Conservation (phyloP, 371 early-diverging fungal species). For the Funneliformis caledonium region DNA sequence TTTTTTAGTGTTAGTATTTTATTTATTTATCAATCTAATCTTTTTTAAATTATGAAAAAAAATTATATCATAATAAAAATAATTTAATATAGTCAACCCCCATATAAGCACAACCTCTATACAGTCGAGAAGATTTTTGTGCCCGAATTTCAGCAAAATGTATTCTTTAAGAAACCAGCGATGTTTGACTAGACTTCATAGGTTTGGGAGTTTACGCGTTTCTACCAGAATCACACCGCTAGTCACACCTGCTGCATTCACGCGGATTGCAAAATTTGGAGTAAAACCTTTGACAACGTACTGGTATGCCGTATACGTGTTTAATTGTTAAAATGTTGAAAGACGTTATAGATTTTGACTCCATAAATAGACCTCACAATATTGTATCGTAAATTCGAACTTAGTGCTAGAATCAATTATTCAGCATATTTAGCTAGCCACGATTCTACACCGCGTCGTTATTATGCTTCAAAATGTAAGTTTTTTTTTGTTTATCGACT, state of each 20-base stretch:
- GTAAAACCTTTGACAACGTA: neutral
- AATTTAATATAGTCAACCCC: too few relatives aligned
- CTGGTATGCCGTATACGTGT: neutral
- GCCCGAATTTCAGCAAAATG: too few relatives aligned
- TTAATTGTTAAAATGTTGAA: neutral
- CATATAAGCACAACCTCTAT: too few relatives aligned
- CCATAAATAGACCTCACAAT: neutral
- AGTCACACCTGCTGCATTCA: neutral
- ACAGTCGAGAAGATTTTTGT: too few relatives aligned
- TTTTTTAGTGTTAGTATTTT: too few relatives aligned
- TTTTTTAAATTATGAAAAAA: too few relatives aligned
- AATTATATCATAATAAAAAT: too few relatives aligned
- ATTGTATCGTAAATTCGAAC: neutral
- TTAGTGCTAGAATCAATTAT: neutral
- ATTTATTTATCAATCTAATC: too few relatives aligned
- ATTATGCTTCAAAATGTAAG: neutral
- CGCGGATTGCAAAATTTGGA: neutral
- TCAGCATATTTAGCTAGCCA: neutral
- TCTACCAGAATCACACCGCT: neutral
- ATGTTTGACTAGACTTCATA: neutral
- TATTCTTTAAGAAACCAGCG: neutral
- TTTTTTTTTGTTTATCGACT: neutral
- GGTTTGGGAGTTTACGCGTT: neutral
- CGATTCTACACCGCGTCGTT: neutral
- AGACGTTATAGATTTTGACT: neutral